Conservation (phyloP, 169 alveolate species). For the Eimeria praecox region DNA sequence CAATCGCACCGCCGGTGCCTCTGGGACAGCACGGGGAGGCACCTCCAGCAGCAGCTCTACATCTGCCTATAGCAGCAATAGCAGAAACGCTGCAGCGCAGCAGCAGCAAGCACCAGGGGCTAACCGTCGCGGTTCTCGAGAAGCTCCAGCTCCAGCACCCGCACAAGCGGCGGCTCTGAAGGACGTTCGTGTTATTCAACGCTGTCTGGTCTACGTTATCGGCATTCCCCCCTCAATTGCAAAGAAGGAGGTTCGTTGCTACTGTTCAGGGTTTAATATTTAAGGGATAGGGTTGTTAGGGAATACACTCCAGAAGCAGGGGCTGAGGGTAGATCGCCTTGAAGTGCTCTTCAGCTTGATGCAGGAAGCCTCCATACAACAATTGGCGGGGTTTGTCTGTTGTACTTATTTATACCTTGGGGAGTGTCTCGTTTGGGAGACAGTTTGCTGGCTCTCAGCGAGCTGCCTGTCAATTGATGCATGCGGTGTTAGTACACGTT, state of each 20-base stretch:
- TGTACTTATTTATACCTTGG: neutral
- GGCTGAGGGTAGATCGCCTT: neutral
- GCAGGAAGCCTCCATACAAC: neutral
- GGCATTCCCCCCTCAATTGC: conserved; percentile 92
- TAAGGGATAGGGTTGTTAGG: neutral
- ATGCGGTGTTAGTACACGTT: neutral
- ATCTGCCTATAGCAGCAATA: conserved; percentile 11
- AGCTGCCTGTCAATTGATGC: neutral
- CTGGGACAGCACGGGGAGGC: conserved; percentile 28
- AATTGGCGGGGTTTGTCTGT: neutral
- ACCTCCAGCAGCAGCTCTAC: conserved; percentile 3
- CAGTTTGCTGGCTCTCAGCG: neutral
- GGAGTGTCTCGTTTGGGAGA: neutral
- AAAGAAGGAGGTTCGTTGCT: conserved; percentile 87
- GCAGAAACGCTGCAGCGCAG: conserved; percentile 47
- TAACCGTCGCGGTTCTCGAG: conserved; percentile 43
- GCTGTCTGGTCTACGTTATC: conserved; percentile 93
- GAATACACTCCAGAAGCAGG: neutral
- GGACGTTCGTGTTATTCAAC: conserved; percentile 94
- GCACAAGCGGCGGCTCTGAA: conserved; percentile 83
- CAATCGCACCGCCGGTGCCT: conserved; percentile 26
- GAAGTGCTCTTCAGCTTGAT: neutral
- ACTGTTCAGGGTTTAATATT: neutral
- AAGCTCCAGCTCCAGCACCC: conserved; percentile 44
- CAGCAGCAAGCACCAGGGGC: conserved; percentile 75